Evolutionary conservation across 2,329 filamentous ascomycete species (phyloP).

Genomic region (Ophiocordyceps unilateralis): DNA sequence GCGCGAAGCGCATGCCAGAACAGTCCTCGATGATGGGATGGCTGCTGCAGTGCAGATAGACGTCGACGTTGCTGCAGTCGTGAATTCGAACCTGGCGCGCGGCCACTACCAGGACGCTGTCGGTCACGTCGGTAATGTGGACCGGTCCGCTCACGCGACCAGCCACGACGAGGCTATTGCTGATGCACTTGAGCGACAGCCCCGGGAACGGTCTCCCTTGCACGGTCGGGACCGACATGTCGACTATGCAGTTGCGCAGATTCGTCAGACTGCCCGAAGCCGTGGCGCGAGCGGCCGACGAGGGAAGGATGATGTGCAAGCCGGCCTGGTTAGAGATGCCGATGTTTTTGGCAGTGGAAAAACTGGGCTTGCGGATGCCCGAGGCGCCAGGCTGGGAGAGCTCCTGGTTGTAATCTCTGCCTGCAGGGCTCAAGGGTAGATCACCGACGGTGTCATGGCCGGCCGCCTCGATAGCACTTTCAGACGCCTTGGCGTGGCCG

Average conservation of each 20-base stretch:
- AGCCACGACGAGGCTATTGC: slow-evolving; percentile 55
- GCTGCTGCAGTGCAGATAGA: slow-evolving; percentile 69
- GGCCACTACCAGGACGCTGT: slow-evolving; percentile 61
- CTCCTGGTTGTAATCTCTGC: slow-evolving; percentile 39
- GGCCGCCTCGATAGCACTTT: slow-evolving; percentile 4
- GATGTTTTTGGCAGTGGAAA: slow-evolving; percentile 43
- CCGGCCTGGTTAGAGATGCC: slow-evolving; percentile 48
- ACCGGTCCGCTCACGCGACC: slow-evolving; percentile 65
- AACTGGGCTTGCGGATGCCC: slow-evolving; percentile 40
- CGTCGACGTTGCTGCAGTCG: slow-evolving; percentile 60
- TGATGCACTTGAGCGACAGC: slow-evolving; percentile 48
- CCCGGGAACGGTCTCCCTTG: slow-evolving; percentile 50
- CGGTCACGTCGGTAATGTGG: slow-evolving; percentile 59
- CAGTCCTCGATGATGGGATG: slow-evolving; percentile 93
- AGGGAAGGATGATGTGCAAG: slow-evolving; percentile 63
- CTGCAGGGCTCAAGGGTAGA: slow-evolving; percentile 16
- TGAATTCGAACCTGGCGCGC: slow-evolving; percentile 90
- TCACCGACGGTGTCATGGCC: slow-evolving; percentile 20
- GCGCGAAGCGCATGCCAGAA: slow-evolving; percentile 58
- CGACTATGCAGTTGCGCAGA: slow-evolving; percentile 55
- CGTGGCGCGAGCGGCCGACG: slow-evolving; percentile 51
- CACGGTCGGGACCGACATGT: slow-evolving; percentile 52
- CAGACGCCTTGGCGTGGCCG: slow-evolving; percentile 7
- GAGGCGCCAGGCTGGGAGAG: slow-evolving; percentile 23
- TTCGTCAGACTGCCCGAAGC: slow-evolving; percentile 58